Conservation (phyloP, 257 asterid species). For the Gentiana straminea region DNA sequence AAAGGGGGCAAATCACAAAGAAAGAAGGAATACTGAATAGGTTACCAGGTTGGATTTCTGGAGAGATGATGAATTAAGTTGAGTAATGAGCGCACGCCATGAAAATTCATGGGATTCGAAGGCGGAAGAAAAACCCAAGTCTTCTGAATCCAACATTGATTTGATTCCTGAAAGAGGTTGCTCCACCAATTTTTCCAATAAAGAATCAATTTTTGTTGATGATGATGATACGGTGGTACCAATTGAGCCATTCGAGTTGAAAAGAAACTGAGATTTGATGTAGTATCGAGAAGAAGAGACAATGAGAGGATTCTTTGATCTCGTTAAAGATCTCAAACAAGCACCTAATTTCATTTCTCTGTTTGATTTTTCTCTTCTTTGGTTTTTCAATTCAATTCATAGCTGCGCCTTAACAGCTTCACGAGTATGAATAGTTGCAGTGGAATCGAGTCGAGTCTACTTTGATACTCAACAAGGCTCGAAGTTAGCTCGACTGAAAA, state of each 20-base stretch:
- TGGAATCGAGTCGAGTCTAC: too few relatives aligned
- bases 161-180: slow-evolving; percentile 31
- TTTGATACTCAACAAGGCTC: too few relatives aligned
- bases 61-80: slow-evolving; percentile 32
- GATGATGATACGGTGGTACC: background rate
- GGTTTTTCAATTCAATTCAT: too few relatives aligned
- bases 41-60: slow-evolving; percentile 45
- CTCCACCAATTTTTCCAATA: slow-evolving; percentile 12
- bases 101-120: slow-evolving; percentile 29
- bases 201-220: background rate
- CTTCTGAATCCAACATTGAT: slow-evolving; percentile 32
- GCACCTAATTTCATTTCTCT: too few relatives aligned
- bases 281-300: too few relatives aligned
- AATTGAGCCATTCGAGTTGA: background rate
- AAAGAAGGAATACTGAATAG: background rate
- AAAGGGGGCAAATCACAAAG: background rate
- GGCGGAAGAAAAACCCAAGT: slow-evolving; percentile 5
- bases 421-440: too few relatives aligned
- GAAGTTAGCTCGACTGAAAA: too few relatives aligned
- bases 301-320: too few relatives aligned
- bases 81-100: slow-evolving; percentile 23
- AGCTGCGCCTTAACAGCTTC: too few relatives aligned
- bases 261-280: background rate
- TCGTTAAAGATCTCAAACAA: too few relatives aligned
- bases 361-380: too few relatives aligned